Conservation (phyloP, 768 basidiomycete genomes). For the Lactarius trivialis region DNA sequence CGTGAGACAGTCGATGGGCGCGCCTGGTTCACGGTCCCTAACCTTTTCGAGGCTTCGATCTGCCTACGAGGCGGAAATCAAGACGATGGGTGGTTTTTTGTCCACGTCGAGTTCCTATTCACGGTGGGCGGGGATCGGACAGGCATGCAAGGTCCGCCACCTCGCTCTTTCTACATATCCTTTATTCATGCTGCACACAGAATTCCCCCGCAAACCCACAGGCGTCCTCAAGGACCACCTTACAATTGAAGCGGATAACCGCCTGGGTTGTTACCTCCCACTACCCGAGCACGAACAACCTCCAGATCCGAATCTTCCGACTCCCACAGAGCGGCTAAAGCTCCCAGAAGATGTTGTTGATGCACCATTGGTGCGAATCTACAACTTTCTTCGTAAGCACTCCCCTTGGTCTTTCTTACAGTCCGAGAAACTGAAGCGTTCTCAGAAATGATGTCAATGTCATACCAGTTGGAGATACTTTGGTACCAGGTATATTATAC, state of each 20-base stretch:
- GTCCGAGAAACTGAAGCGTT: conserved; percentile 13
- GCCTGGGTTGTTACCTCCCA: conserved; percentile 58
- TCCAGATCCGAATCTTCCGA: conserved; percentile 37
- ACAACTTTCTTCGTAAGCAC: conserved; percentile 80
- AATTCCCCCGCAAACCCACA: conserved; percentile 65
- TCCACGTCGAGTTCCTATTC: conserved; percentile 68
- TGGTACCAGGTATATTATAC: conserved; percentile 55
- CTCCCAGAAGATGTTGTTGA: conserved; percentile 62
- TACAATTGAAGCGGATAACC: conserved; percentile 63
- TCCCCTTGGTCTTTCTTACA: not conserved
- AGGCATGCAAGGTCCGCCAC: conserved; percentile 54
- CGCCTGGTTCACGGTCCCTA: conserved; percentile 65
- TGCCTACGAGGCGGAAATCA: conserved; percentile 65
- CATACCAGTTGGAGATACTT: conserved; percentile 88
- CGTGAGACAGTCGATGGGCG: conserved; percentile 58
- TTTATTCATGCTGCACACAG: conserved; percentile 32
- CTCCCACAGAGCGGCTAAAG: conserved; percentile 34
- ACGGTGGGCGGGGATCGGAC: conserved; percentile 68
- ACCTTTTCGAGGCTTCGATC: conserved; percentile 67
- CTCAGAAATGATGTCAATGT: conserved; percentile 83
- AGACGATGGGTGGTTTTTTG: conserved; percentile 82
- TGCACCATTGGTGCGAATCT: conserved; percentile 76
- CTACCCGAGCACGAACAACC: conserved; percentile 27
- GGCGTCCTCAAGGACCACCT: conserved; percentile 61
- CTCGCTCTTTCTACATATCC: not conserved